phyloP scores from a whole-genome alignment of 768 basidiomycete genomes.

The Sutorius australiensis region DNA sequence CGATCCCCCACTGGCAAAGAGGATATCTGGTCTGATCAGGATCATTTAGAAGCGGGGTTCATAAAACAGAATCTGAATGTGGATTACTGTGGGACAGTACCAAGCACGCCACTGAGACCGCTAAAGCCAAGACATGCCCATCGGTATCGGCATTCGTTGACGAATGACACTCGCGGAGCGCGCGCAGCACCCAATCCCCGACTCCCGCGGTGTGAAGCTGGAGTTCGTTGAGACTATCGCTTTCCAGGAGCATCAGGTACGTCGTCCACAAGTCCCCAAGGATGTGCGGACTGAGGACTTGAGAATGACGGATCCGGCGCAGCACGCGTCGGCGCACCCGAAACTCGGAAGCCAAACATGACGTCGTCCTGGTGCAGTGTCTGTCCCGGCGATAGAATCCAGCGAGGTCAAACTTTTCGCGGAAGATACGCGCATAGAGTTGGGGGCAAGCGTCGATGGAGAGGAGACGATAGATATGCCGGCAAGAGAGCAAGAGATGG shows the following conservation, averaged over 20 bases:
- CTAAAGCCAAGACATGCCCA: slow-evolving; percentile 22
- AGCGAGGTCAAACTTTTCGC: slow-evolving; percentile 43
- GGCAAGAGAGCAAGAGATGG: slow-evolving; percentile 44
- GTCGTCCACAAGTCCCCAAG: slow-evolving; percentile 53
- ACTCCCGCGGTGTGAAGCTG: slow-evolving; percentile 44
- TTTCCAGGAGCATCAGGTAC: slow-evolving; percentile 60
- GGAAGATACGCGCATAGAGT: slow-evolving; percentile 55
- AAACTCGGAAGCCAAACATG: slow-evolving; percentile 47
- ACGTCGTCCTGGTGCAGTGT: slow-evolving; percentile 34
- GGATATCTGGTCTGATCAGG: slow-evolving; percentile 37
- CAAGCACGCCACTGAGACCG: slow-evolving; percentile 33
- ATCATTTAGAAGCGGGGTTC: slow-evolving; percentile 24
- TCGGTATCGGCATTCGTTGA: slow-evolving; percentile 4
- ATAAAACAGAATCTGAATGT: slow-evolving; percentile 22
- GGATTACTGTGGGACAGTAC: slow-evolving; percentile 37
- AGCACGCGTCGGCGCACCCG: slow-evolving; percentile 45
- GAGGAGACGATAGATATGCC: slow-evolving; percentile 42
- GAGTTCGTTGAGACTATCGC: slow-evolving; percentile 43
- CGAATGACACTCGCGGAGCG: slow-evolving; percentile 19
- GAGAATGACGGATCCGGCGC: slow-evolving; percentile 39
- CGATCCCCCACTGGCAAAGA: slow-evolving; percentile 36
- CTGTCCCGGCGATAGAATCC: slow-evolving; percentile 22
- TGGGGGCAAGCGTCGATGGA: slow-evolving; percentile 43
- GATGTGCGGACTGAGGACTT: slow-evolving; percentile 28
- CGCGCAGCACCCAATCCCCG: slow-evolving; percentile 25